Base-by-base conservation (phyloP, 495 filamentous ascomycete genomes). In the Daldinia vernicosa region DNA sequence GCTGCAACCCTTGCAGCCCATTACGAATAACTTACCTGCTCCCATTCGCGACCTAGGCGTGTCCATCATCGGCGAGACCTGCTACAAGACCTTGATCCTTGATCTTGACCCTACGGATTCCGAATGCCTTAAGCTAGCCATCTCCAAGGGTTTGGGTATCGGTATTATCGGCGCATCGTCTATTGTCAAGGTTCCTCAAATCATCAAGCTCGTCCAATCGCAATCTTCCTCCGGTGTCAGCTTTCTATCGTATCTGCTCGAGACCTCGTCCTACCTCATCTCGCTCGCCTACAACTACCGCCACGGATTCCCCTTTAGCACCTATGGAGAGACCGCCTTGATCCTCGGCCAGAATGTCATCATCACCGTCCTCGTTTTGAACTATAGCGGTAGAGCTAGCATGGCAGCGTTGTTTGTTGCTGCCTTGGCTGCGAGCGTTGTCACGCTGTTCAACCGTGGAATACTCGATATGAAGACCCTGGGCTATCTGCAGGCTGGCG, bases 131-230 rank as follows among this genome's bases (percentile, higher is more conserved):
- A 92, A 93, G 69, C 89, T 97, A 28, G 92, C 88, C 56, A 88
- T 98, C 72, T 96, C 92, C 72, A 98, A 98, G 82, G 92, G 84
- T 12, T 90, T 99, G 52, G 95, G 95, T 45, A 89, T 97, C 65
- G 95, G 89, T 78, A 99, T 98, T 80, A 91, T 99, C 74, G 89
- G 86, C 66, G 91, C 93, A 37, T 93, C 91, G 62, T 87, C 92
- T 32, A 87, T 98, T 71, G 92, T 99, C 82, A 99, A 99, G 83
- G 87, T 99, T 52, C 95, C 95, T 0, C 95, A 98, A 81, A 94
- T 98, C 79, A 77, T 97, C 79, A 97, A 97, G 84, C 89, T 98
- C 55, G 80, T 96, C 72, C 79, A 83, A 70, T 94, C 94, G 35
- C 84, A 88, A 60, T 96, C 92, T 28, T 89, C 92, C 8, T 86